phyloP scores from a whole-genome alignment of 371 early-diverging fungal species.

The Rhizomucor miehei region DNA sequence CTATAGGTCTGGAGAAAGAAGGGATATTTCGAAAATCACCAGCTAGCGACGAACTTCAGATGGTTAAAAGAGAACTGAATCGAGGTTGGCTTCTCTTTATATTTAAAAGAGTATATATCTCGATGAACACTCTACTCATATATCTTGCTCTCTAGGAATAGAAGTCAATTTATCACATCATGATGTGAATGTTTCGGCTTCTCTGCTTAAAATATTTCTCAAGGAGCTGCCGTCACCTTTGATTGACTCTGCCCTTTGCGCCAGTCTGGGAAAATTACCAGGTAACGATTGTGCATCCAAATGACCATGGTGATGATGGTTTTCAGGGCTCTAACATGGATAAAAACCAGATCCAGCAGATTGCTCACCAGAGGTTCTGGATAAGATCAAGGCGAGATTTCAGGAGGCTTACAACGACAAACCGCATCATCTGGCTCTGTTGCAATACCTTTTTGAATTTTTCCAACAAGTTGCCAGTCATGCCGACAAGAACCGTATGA shows the following conservation, averaged over 20 bases:
- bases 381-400: slow-evolving; percentile 19
- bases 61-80: slow-evolving; percentile 71
- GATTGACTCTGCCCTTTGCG: slow-evolving; percentile 50
- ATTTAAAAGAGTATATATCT: slow-evolving; percentile 2
- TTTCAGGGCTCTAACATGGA: background rate
- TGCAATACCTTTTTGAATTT: slow-evolving; percentile 64
- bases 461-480: slow-evolving; percentile 60
- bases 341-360: slow-evolving; percentile 2
- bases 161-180: slow-evolving; percentile 57
- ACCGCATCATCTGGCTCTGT: slow-evolving; percentile 32
- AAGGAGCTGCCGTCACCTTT: slow-evolving; percentile 80
- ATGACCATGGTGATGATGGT: background rate
- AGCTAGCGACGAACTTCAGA: slow-evolving; percentile 41
- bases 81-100: slow-evolving; percentile 35
- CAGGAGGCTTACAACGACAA: slow-evolving; percentile 14
- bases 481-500: slow-evolving; percentile 74
- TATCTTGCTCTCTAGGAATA: slow-evolving; percentile 25
- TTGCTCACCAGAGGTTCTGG: slow-evolving; percentile 18
- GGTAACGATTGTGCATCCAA: slow-evolving; percentile 24
- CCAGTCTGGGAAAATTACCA: slow-evolving; percentile 30
- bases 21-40: slow-evolving; percentile 92
- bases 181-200: slow-evolving; percentile 81
- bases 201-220: slow-evolving; percentile 82
- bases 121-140: background rate
- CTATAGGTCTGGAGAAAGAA: slow-evolving; percentile 72